These are phyloP conservation scores for Teratosphaeria zuluensis DNA, from an alignment of 2,329 filamentous ascomycete genomes.

Conservation along the genomic window DNA sequence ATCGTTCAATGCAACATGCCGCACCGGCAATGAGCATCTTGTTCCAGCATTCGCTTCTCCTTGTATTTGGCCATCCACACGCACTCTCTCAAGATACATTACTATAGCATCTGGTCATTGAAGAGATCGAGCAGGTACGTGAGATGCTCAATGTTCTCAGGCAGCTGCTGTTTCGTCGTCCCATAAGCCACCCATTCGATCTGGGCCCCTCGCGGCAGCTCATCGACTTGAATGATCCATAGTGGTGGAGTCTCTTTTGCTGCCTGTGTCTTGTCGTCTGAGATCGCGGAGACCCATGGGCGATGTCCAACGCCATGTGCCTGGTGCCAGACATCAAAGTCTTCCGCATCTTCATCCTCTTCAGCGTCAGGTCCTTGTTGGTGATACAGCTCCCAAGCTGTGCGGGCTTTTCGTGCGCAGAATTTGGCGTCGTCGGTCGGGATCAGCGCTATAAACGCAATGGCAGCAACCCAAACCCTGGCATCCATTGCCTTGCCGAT, in stretches of 20 bases:
- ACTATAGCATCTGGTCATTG: slow-evolving; percentile 5
- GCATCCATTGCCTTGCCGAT: slow-evolving; percentile 65
- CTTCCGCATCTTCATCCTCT: slow-evolving; percentile 20
- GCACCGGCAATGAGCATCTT: neutral
- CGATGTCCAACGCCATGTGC: slow-evolving; percentile 38
- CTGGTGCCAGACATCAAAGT: slow-evolving; percentile 57
- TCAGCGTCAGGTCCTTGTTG: neutral
- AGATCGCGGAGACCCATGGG: slow-evolving; percentile 13
- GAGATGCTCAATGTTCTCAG: slow-evolving; percentile 9
- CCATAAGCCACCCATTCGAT: slow-evolving; percentile 61
- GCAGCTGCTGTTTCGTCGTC: neutral
- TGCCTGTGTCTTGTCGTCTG: neutral
- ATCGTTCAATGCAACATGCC: neutral
- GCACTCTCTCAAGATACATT: neutral
- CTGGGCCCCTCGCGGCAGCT: slow-evolving; percentile 61
- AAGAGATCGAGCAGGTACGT: slow-evolving; percentile 11
- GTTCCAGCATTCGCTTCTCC: neutral
- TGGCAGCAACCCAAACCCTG: slow-evolving; percentile 62
- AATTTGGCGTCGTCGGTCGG: slow-evolving; percentile 26
- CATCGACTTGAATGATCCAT: slow-evolving; percentile 65
- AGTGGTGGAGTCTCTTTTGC: slow-evolving; percentile 47
- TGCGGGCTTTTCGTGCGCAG: slow-evolving; percentile 12
- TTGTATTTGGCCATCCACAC: neutral
- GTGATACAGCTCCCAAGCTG: slow-evolving; percentile 35
- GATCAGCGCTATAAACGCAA: slow-evolving; percentile 57